A percentile compares a stretch with the other conserved stretches of the same genome.
Evolutionary conservation across 805 yeast genomes (phyloP).

Genomic region (Yarrowia sp.): DNA sequence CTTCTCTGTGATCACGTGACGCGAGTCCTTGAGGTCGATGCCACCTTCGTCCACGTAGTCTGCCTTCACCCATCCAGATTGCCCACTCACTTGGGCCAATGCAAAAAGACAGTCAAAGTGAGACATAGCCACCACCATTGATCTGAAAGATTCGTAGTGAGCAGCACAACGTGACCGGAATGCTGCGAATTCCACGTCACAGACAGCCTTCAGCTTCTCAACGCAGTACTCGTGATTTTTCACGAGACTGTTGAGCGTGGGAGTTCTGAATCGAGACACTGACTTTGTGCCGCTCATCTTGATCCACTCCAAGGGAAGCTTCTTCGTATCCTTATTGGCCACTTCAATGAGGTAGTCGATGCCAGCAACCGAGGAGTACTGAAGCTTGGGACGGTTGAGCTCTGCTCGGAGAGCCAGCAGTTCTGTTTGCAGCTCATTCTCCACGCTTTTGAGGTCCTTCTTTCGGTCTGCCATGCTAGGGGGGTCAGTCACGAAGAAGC

Average conservation of each 20-base stretch:
- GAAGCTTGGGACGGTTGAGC: constrained; percentile 56
- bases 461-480: not conserved
- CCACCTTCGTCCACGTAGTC: constrained; percentile 46
- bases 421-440: constrained; percentile 51
- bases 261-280: constrained; percentile 71
- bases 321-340: constrained; percentile 53
- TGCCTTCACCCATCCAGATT: constrained; percentile 52
- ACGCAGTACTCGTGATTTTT: constrained; percentile 58
- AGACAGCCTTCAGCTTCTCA: constrained; percentile 49
- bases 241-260: constrained; percentile 51
- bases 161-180: constrained; percentile 44
- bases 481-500: constrained; percentile 34
- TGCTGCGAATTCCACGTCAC: constrained; percentile 48
- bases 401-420: constrained; percentile 47
- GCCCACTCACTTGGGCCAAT: constrained; percentile 56
- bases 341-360: constrained; percentile 78
- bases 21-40: constrained; percentile 53
- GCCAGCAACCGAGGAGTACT: constrained; percentile 55
- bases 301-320: constrained; percentile 72
- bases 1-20: constrained; percentile 67
- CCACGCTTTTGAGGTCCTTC: constrained; percentile 44
- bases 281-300: constrained; percentile 67
- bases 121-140: constrained; percentile 50
- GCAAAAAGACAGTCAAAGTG: constrained; percentile 66
- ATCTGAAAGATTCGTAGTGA: constrained; percentile 43